Evolutionary conservation across 1,284 basidiomycete species (phyloP).

Genomic region (Tremellales sp.): DNA sequence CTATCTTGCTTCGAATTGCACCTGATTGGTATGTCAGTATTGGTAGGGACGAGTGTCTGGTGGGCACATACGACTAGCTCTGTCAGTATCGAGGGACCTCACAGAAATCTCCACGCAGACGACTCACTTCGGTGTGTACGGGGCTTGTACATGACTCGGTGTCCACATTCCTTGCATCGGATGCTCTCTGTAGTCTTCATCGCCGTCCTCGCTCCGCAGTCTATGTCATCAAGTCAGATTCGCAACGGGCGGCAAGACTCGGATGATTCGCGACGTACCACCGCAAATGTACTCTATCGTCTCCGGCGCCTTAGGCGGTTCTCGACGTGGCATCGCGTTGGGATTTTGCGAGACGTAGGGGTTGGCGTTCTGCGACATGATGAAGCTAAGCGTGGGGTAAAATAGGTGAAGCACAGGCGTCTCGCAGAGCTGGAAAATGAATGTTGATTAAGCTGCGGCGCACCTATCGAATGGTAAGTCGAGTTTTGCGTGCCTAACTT

Average conservation of each 20-base stretch:
- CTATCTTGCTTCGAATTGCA: slow-evolving; percentile 44
- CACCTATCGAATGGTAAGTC: too few species aligned
- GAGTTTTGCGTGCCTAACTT: too few species aligned
- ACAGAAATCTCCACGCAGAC: not conserved
- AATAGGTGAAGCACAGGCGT: too few species aligned
- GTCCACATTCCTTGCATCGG: slow-evolving; percentile 93
- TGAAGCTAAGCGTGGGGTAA: slow-evolving; percentile 3
- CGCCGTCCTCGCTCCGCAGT: slow-evolving; percentile 85
- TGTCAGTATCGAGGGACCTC: not conserved
- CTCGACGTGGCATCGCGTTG: slow-evolving; percentile 34
- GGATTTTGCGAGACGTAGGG: slow-evolving; percentile 35
- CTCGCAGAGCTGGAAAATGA: too few species aligned
- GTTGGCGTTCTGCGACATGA: slow-evolving; percentile 31
- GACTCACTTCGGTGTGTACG: slow-evolving; percentile 89
- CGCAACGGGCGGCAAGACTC: not conserved
- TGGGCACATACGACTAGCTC: not conserved
- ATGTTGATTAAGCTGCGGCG: not conserved
- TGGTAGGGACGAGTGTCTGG: not conserved
- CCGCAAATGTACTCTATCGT: slow-evolving; percentile 91
- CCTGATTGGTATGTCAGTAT: slow-evolving; percentile 8
- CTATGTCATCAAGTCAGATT: not conserved
- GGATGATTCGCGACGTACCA: slow-evolving; percentile 54
- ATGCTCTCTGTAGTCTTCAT: slow-evolving; percentile 93
- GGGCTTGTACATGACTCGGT: slow-evolving; percentile 99
- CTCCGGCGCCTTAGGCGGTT: slow-evolving; percentile 33